Conservation (phyloP, 2,329 filamentous ascomycete species). For the Colletotrichum sp. region DNA sequence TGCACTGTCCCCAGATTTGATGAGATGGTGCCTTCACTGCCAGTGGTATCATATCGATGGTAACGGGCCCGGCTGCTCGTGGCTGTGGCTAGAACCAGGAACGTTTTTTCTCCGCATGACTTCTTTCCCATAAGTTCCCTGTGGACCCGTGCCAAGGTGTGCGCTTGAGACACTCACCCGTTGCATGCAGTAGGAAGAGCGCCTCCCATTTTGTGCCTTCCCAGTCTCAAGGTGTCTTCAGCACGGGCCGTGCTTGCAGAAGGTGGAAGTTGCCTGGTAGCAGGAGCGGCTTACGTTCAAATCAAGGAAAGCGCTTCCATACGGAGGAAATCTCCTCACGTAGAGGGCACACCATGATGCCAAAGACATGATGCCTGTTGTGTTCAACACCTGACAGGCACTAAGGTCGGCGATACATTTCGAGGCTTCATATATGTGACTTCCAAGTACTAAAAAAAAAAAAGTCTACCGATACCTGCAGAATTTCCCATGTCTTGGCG, state of each 20-base stretch:
- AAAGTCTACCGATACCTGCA: background rate
- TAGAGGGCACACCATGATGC: background rate
- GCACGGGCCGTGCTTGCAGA: background rate
- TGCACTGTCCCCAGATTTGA: background rate
- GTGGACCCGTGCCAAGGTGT: background rate
- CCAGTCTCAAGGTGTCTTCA: background rate
- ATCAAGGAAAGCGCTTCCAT: background rate
- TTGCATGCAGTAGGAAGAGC: background rate
- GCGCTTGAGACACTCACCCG: background rate
- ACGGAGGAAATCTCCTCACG: background rate
- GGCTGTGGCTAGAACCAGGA: background rate
- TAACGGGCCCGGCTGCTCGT: background rate
- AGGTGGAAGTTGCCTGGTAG: background rate
- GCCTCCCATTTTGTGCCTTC: background rate
- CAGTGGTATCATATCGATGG: background rate
- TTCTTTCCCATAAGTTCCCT: background rate
- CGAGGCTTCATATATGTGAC: no score
- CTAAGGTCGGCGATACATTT: background rate
- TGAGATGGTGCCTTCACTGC: background rate
- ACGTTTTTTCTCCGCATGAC: background rate
- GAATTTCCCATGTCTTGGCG: background rate
- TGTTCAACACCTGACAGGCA: background rate
- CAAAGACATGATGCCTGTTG: background rate
- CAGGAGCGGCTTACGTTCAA: background rate
- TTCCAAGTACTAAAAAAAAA: background rate